Conservation (phyloP, 2,329 filamentous ascomycete species). For the Cadophora malorum region DNA sequence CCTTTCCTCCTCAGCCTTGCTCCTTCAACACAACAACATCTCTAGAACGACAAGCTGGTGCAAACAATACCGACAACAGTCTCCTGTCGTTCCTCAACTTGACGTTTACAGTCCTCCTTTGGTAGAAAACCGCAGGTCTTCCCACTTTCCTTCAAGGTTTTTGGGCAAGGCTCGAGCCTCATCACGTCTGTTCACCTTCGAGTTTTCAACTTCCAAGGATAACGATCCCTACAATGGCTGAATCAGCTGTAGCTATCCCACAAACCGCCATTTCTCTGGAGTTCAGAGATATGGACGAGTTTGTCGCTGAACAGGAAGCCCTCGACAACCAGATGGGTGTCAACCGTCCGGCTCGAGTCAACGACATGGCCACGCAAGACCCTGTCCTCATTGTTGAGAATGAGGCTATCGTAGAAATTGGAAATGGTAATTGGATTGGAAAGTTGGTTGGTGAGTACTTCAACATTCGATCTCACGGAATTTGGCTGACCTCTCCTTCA, state of each 20-base stretch:
- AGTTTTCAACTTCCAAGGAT: neutral
- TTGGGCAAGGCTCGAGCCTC: neutral
- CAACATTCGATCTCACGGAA: neutral
- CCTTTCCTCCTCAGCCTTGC: neutral
- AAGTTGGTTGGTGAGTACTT: slow-evolving; percentile 37
- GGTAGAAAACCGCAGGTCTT: neutral
- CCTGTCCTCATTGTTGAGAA: slow-evolving; percentile 27
- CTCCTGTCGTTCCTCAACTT: neutral
- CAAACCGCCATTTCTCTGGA: neutral
- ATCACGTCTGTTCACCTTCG: neutral
- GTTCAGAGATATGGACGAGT: slow-evolving; percentile 16
- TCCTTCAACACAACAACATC: neutral
- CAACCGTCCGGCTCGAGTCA: slow-evolving; percentile 10
- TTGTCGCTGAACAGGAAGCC: neutral
- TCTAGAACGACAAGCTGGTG: neutral
- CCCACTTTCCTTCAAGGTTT: neutral
- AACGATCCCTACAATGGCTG: neutral
- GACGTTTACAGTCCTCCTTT: neutral
- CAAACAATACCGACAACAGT: neutral
- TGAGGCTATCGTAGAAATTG: slow-evolving; percentile 35
- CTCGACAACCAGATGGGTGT: neutral
- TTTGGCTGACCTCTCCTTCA: slow-evolving; percentile 24
- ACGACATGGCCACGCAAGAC: slow-evolving; percentile 30
- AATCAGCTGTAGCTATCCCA: neutral
- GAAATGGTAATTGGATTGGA: slow-evolving; percentile 43